Evolutionary conservation across 805 yeast genomes (phyloP).

Genomic region (Maudiozyma serrabonitensis): DNA sequence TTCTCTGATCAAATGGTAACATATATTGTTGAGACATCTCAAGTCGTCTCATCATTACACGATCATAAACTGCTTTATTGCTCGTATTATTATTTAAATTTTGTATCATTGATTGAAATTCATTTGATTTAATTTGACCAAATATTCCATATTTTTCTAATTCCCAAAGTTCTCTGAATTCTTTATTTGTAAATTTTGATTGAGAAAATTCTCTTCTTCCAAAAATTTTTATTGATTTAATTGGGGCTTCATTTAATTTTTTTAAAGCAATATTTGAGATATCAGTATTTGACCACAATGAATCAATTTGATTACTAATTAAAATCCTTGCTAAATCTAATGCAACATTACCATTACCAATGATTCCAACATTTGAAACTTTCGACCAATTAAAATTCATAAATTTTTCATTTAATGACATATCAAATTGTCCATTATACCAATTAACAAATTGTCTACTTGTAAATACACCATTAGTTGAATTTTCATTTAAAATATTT

Average conservation of each 20-base stretch:
- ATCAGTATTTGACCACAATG: constrained; percentile 62
- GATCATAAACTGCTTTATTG: constrained; percentile 30
- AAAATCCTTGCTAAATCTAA: constrained; percentile 79
- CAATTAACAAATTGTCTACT: constrained; percentile 88
- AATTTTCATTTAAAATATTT: constrained; percentile 49
- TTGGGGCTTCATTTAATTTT: constrained; percentile 40
- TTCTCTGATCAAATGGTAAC: constrained; percentile 26
- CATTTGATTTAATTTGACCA: constrained; percentile 35
- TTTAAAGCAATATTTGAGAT: constrained; percentile 53
- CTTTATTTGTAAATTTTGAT: constrained; percentile 87
- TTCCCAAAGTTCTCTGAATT: constrained; percentile 73
- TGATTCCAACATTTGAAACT: constrained; percentile 58
- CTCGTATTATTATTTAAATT: constrained; percentile 1
- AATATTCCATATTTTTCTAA: constrained; percentile 42
- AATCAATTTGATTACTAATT: constrained; percentile 39
- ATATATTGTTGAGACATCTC: constrained; percentile 50
- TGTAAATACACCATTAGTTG: constrained; percentile 54
- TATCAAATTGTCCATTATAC: constrained; percentile 85
- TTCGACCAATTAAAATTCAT: constrained; percentile 49
- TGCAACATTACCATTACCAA: constrained; percentile 98
- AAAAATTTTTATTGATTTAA: constrained; percentile 59
- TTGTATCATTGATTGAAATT: constrained; percentile 19
- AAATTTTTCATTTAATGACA: constrained; percentile 24
- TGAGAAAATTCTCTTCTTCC: constrained; percentile 83
- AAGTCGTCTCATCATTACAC: constrained; percentile 57